Percentiles rank a stretch among this genome's conserved stretches.
These are phyloP conservation scores for Chamaenerion angustifolium DNA, from an alignment of 345 rosid species.

Conservation along the genomic window DNA sequence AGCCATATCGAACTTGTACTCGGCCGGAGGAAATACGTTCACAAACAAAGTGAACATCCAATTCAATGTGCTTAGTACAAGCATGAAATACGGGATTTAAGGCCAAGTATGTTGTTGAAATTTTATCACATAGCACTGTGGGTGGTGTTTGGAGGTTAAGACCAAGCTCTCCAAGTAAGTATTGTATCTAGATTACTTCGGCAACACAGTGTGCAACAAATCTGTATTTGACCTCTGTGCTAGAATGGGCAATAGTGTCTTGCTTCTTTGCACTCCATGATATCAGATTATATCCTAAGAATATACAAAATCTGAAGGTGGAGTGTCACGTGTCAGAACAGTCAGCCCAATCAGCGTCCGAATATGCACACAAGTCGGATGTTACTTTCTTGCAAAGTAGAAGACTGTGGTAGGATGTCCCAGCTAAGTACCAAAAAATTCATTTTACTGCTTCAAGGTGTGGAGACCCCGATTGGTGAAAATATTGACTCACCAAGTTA, in stretches of 20 bases:
- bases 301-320: not conserved
- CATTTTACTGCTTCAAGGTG: not conserved
- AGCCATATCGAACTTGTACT: not conserved
- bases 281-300: not conserved
- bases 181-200: not conserved
- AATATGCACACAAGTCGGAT: not conserved
- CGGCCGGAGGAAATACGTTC: not conserved
- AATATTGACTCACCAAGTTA: not conserved
- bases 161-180: not conserved
- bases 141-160: not conserved
- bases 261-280: not conserved
- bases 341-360: not conserved
- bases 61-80: not conserved
- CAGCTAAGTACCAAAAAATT: not conserved
- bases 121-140: not conserved
- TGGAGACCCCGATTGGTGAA: not conserved
- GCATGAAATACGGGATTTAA: not conserved
- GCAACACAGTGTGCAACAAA: too few species aligned
- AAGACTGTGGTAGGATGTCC: not conserved
- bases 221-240: not conserved
- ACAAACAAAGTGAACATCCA: not conserved
- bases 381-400: not conserved
- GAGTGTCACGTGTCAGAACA: not conserved
- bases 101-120: not conserved
- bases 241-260: fast-evolving